Base-by-base conservation (phyloP, 441 rosid genomes). In the Gossypium armourianum region DNA sequence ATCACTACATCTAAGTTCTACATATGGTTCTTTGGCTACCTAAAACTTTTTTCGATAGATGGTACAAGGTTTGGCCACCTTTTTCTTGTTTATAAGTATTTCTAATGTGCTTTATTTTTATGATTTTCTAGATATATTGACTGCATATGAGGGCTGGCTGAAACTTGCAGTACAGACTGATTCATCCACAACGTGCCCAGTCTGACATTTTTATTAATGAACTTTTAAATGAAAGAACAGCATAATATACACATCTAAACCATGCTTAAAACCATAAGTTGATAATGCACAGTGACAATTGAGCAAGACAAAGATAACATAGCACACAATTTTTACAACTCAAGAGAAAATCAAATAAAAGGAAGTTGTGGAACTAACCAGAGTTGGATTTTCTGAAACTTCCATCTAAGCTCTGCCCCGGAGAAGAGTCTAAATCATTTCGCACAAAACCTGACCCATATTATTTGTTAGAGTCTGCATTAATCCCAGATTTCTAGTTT, bases 301-400 rank as follows among this genome's bases (percentile, higher is more conserved):
- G 16, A 69, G 40, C 26, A 49, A 73, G 58, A 77, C 3, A 45
- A 23, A 43, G 49, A 52, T 20, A 66, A 10, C 21, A 6, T 16
- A 17, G 53, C 4, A 19, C 15, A 13, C 26, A 29, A 28, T 56
- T 40, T 64, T 23, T 26, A 47, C n/a, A 36, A 43, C n/a, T 23
- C 8, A 6, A 28, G 21, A 45, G 9, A 29, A 61, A 62, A 5
- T 36, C 62, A 56, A 56, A 61, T 32, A 74, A 16, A 43, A 50
- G 54, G 36, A 49, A 20, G 62, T n/a, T 32, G 24, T 61, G 5
- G 63, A 62, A 83, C 85, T 74, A 73, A 86, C 90, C 90, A 32
- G 88, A 86, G 75, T 79, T 81, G 54, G 85, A 76, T 72, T 79
- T 81, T 71, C 88, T 80, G 78, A 84, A 81, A 79, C 87, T 84